phyloP scores from a whole-genome alignment of 2,329 filamentous ascomycete genomes.

The Pezicula rhizophila region DNA sequence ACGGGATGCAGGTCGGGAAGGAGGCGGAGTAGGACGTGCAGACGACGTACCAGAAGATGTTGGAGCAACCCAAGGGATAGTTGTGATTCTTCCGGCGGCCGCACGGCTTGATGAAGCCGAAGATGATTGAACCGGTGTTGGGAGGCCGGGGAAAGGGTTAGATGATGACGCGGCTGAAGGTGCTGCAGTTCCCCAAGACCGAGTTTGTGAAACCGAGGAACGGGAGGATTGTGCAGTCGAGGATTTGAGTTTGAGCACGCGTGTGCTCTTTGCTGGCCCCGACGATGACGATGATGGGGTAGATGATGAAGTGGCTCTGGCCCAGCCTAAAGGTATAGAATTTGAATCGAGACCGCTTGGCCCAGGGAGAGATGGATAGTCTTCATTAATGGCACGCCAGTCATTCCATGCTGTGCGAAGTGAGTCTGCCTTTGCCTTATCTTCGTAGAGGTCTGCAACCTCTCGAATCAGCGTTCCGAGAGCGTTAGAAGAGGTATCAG shows the following conservation, averaged over 20 bases:
- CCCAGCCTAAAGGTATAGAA: constrained; percentile 27
- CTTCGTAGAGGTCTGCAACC: constrained; percentile 87
- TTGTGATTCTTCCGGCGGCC: constrained; percentile 19
- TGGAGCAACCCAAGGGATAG: constrained; percentile 28
- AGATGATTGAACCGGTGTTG: constrained; percentile 19
- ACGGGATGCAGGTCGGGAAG: constrained; percentile 13
- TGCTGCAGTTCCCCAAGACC: constrained; percentile 45
- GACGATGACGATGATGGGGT: constrained; percentile 28
- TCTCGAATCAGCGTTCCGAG: constrained; percentile 88
- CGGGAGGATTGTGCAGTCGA: constrained; percentile 63
- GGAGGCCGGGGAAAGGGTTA: constrained; percentile 41
- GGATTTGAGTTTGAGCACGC: constrained; percentile 62
- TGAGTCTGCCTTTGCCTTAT: constrained; percentile 64
- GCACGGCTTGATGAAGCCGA: constrained; percentile 6
- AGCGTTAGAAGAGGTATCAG: constrained; percentile 69
- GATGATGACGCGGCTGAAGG: constrained; percentile 24
- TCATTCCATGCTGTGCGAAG: constrained; percentile 86
- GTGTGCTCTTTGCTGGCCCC: constrained; percentile 42
- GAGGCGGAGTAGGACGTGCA: constrained; percentile 18
- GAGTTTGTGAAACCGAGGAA: constrained; percentile 48
- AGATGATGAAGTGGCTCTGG: constrained; percentile 11
- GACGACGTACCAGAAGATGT: constrained; percentile 27
- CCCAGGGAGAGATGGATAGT: constrained; percentile 83
- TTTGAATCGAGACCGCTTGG: constrained; percentile 59
- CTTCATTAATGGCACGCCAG: constrained; percentile 93